Evolutionary conservation across 2,329 filamentous ascomycete species (phyloP), one percentile per base, ranked within the genome.

Genomic region (Hymenoscyphus fraxineus): DNA sequence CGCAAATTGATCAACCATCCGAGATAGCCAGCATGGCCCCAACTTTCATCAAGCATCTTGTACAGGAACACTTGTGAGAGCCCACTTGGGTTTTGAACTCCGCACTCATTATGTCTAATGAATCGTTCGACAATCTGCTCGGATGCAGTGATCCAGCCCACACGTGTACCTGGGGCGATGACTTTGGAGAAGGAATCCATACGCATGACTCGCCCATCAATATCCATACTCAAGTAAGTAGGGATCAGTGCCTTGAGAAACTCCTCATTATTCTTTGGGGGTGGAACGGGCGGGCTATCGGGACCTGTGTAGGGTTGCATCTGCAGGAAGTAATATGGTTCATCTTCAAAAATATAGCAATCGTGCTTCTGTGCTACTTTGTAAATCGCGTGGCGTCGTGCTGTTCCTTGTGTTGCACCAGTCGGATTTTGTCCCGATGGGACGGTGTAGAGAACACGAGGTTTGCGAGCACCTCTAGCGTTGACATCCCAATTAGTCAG

Each of bases 121-220:
- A 92, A 97, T 47, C 90, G 85, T 77, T 96, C 91, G 64, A 96
- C 80, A 65, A 99, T 83, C 79, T 97, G 90, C 72, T 89, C 89
- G 1, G 91, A 91, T 0, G 88, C 94, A 0, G 94, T 96, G 65
- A 97, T 84, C 94, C 95, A 99, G 54, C 93, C 93, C 51, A 90
- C 79, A 56, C 93, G 86, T 15, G 89, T 88, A 9, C 93, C 93
- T 0, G 94, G 93, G 0, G 92, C 84, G 39, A 97, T 82, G 1
- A 97, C 91, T 79, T 97, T 97, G 73, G 91, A 96, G 79, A 97
- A 96, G 0, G 92, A 96, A 76, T 97, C 93, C 78, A 97, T 84
- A 41, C 93, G 90, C 80, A 97, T 82, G 41, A 97, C 93, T 66
- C 93, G 89, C 7, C 93, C 94, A 76, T 97, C 93, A 0, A 85